These are phyloP conservation scores for Naegleria fowleri DNA, from an alignment of 208 protist genomes.

Conservation along the genomic window DNA sequence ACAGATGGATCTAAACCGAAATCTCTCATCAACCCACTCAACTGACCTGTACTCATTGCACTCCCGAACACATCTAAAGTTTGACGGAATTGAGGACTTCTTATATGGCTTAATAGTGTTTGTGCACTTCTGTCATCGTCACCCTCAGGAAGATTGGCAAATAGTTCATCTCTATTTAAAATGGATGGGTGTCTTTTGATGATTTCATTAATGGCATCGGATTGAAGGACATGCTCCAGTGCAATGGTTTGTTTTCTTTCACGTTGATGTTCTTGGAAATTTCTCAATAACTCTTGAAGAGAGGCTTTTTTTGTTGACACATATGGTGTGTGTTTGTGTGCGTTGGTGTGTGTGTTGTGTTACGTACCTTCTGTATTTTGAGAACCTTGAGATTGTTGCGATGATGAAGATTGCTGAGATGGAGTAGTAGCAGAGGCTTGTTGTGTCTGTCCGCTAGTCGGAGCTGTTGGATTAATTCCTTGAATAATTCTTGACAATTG, in stretches of 20 bases:
- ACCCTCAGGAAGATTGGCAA: background rate
- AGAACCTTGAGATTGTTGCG: background rate
- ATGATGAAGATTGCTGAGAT: conserved; percentile 19
- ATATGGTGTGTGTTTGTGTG: background rate
- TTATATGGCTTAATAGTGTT: background rate
- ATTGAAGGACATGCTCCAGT: background rate
- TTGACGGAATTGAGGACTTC: conserved; percentile 14
- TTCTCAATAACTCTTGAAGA: background rate
- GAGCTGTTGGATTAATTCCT: background rate
- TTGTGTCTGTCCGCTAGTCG: background rate
- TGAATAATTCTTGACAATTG: conserved; percentile 20
- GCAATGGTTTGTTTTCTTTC: background rate
- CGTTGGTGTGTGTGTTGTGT: background rate
- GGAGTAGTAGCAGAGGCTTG: background rate
- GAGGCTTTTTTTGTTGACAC: background rate
- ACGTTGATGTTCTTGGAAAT: background rate
- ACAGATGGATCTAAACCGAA: background rate
- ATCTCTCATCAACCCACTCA: background rate
- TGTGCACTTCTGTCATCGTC: background rate
- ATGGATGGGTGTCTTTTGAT: background rate
- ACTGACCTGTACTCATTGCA: background rate
- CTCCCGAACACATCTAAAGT: background rate
- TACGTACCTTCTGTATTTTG: background rate
- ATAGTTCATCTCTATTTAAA: background rate
- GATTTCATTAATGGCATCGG: background rate